Percentiles rank a stretch among this genome's conserved stretches.
These are phyloP conservation scores for Escallonia rubra DNA, from an alignment of 129 eudicot species.

Conservation along the genomic window DNA sequence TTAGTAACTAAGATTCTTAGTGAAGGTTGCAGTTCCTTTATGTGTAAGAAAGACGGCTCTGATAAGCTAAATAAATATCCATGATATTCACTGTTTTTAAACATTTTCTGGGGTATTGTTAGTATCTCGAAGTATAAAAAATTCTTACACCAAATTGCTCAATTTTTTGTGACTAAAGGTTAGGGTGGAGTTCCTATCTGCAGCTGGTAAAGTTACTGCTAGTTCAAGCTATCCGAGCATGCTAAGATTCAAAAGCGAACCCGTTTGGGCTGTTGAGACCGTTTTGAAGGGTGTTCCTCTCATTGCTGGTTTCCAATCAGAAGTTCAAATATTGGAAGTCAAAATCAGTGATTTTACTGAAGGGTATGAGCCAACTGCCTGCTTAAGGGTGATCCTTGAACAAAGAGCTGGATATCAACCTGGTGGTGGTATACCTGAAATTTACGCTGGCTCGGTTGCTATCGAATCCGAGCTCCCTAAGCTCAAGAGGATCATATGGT, in stretches of 20 bases:
- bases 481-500: slow-evolving; percentile 46
- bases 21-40: no score
- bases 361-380: slow-evolving; percentile 50
- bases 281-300: slow-evolving; percentile 38
- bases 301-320: slow-evolving; percentile 46
- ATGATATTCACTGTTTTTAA: neutral
- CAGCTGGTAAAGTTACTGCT: slow-evolving; percentile 32
- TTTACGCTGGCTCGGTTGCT: slow-evolving; percentile 43
- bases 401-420: slow-evolving; percentile 53
- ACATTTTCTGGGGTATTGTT: neutral
- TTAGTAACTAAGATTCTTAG: no score
- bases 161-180: slow-evolving; percentile 26
- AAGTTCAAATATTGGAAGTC: slow-evolving; percentile 47
- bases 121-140: neutral
- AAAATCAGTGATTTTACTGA: slow-evolving; percentile 39
- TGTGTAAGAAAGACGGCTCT: no score
- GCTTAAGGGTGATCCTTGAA: slow-evolving; percentile 45
- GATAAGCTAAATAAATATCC: no score
- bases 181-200: slow-evolving; percentile 49
- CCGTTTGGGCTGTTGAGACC: slow-evolving; percentile 35
- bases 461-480: slow-evolving; percentile 46
- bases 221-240: slow-evolving; percentile 47
- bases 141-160: neutral
- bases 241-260: slow-evolving; percentile 46
- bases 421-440: slow-evolving; percentile 52